These are phyloP conservation scores for Cutaneotrichosporon cyanovorans DNA, from an alignment of 1,284 basidiomycete species.

Conservation along the genomic window DNA sequence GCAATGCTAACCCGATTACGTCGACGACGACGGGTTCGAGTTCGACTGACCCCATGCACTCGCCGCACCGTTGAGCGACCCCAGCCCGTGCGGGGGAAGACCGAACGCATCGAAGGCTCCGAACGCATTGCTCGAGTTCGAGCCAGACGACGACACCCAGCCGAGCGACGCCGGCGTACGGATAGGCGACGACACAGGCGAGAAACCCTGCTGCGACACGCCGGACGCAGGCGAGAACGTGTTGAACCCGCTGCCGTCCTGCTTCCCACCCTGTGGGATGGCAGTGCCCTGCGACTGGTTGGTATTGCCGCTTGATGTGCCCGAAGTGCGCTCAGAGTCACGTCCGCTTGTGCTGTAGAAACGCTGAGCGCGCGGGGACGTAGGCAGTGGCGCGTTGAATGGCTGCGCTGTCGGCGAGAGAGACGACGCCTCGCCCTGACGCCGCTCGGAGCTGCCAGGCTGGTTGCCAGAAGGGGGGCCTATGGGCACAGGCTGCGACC, in stretches of 20 bases:
- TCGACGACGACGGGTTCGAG: conserved; percentile 2
- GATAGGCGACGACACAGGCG: conserved; percentile 35
- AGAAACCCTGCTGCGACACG: conserved; percentile 18
- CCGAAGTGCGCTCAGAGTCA: conserved; percentile 1
- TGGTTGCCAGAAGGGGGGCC: conserved; percentile 9
- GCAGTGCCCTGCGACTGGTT: not conserved
- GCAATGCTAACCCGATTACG: too few relatives aligned
- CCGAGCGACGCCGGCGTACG: conserved; percentile 31
- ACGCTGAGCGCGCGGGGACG: conserved; percentile 32
- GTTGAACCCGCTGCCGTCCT: conserved; percentile 11
- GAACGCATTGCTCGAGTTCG: conserved; percentile 8
- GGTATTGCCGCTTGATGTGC: not conserved
- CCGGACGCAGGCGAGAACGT: conserved; percentile 12
- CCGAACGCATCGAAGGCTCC: conserved; percentile 18
- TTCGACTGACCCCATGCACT: conserved; percentile 25
- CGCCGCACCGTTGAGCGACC: conserved; percentile 30
- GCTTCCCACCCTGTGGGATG: conserved; percentile 5
- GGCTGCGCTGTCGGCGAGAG: conserved; percentile 42
- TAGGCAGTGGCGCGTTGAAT: conserved; percentile 31
- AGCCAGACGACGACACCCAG: conserved; percentile 26
- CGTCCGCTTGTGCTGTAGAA: conserved; percentile 18
- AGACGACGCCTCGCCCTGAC: conserved; percentile 19
- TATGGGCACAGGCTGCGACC: conserved; percentile 13
- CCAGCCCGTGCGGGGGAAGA: conserved; percentile 12
- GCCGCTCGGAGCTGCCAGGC: conserved; percentile 4